Conservation (phyloP, 805 yeast genomes). For the Metschnikowia henanensis region DNA sequence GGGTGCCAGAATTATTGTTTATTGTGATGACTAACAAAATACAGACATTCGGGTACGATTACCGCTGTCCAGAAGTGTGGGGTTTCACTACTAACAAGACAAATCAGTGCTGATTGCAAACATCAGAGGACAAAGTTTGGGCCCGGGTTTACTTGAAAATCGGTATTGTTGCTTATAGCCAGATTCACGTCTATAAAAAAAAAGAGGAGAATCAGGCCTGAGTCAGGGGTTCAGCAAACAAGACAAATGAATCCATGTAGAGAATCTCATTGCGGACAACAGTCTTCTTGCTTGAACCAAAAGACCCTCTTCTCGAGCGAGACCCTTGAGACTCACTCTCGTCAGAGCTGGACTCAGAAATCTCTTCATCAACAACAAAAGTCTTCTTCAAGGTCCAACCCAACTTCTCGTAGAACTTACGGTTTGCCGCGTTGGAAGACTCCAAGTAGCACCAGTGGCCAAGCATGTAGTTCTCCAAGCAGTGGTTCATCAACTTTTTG, state of each 20-base stretch:
- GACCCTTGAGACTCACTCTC: conserved; percentile 13
- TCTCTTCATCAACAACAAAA: conserved; percentile 28
- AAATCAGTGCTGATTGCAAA: too few relatives aligned
- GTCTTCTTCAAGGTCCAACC: conserved; percentile 44
- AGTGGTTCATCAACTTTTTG: conserved; percentile 49
- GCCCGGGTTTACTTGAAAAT: too few relatives aligned
- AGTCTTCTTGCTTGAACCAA: conserved; percentile 5
- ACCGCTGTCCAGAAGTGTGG: too few relatives aligned
- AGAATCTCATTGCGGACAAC: conserved; percentile 11
- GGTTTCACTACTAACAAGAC: too few relatives aligned
- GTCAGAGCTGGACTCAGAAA: conserved; percentile 19
- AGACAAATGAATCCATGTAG: conserved; percentile 21
- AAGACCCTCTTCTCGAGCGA: conserved; percentile 16
- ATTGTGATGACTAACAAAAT: too few relatives aligned
- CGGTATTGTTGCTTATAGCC: too few relatives aligned
- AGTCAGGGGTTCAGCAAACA: conserved; percentile 11
- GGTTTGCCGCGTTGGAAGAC: conserved; percentile 54
- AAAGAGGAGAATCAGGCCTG: too few relatives aligned
- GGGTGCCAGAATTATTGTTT: too few relatives aligned
- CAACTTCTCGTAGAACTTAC: conserved; percentile 52
- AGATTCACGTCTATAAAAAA: too few relatives aligned
- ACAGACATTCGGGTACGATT: too few relatives aligned
- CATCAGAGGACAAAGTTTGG: too few relatives aligned
- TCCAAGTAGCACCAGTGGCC: conserved; percentile 48
- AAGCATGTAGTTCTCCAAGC: conserved; percentile 46